Evolutionary conservation across 805 yeast species (phyloP).

Genomic region (Candida ovalis): DNA sequence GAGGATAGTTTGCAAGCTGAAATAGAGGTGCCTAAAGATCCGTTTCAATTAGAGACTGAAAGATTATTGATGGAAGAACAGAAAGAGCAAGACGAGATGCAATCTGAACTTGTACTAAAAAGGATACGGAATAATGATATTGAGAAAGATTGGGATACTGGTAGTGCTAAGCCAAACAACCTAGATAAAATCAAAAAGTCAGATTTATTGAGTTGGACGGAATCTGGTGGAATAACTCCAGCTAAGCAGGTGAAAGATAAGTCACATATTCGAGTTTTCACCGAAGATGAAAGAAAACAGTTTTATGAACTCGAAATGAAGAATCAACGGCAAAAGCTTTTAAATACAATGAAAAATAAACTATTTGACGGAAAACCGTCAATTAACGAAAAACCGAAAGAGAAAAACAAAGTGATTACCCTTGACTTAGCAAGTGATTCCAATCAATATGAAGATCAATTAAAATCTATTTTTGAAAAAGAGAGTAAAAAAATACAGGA

Average conservation of each 20-base stretch:
- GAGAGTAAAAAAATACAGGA: slow-evolving; percentile 1
- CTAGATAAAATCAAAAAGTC: slow-evolving; percentile 6
- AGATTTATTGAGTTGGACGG: slow-evolving; percentile 15
- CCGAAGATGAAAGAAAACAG: slow-evolving; percentile 20
- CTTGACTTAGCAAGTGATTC: slow-evolving; percentile 5
- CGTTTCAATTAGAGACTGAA: slow-evolving; percentile 14
- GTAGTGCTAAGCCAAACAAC: slow-evolving; percentile 2
- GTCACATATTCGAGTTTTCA: slow-evolving; percentile 8
- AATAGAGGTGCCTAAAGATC: slow-evolving; percentile 17
- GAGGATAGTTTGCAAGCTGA: slow-evolving; percentile 12
- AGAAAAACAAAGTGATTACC: slow-evolving; percentile 14
- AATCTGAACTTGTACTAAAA: slow-evolving; percentile 8
- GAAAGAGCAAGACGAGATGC: slow-evolving; percentile 4
- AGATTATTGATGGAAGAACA: background rate
- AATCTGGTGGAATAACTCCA: background rate
- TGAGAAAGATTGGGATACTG: slow-evolving; percentile 6
- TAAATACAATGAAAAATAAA: slow-evolving; percentile 10
- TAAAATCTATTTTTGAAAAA: slow-evolving; percentile 11
- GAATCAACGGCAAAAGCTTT: slow-evolving; percentile 20
- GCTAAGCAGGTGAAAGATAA: background rate
- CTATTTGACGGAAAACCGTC: slow-evolving; percentile 1
- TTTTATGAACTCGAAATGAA: slow-evolving; percentile 21
- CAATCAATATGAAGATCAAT: slow-evolving; percentile 8
- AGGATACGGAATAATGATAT: slow-evolving; percentile 4
- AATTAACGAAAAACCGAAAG: background rate